These are phyloP conservation scores for Periglandula ipomoeae DNA, from an alignment of 2,329 filamentous ascomycete species.

Conservation along the genomic window DNA sequence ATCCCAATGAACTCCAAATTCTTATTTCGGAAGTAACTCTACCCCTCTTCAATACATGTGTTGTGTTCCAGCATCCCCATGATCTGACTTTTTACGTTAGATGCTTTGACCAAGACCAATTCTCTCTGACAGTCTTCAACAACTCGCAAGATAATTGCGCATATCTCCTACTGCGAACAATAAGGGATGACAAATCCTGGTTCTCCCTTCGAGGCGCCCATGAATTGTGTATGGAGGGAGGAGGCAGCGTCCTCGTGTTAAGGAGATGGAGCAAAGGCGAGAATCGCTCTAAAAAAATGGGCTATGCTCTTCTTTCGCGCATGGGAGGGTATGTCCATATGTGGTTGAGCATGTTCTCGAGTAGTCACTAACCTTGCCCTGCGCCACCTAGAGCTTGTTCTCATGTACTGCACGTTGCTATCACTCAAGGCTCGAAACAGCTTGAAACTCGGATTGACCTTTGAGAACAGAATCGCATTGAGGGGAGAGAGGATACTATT, in stretches of 20 bases:
- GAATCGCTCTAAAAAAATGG: conserved; percentile 40
- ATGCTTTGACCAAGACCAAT: conserved; percentile 43
- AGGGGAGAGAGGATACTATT: conserved; percentile 42
- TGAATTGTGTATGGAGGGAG: conserved; percentile 43
- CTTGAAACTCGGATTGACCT: conserved; percentile 33
- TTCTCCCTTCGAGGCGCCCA: conserved; percentile 44
- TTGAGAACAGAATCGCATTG: conserved; percentile 36
- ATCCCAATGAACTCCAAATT: conserved; percentile 40
- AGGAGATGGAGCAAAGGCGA: conserved; percentile 40
- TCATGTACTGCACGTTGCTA: conserved; percentile 50
- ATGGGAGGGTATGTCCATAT: conserved; percentile 44
- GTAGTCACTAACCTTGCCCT: neutral
- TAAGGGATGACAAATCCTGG: conserved; percentile 29
- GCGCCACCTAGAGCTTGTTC: conserved; percentile 42
- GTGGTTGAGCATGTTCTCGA: neutral
- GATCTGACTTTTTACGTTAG: conserved; percentile 21
- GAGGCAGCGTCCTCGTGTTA: conserved; percentile 39
- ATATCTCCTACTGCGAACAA: conserved; percentile 37
- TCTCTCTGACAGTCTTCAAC: conserved; percentile 45
- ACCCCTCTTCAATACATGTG: neutral
- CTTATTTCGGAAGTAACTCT: conserved; percentile 42
- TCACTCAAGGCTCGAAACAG: conserved; percentile 44
- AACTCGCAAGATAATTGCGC: conserved; percentile 33
- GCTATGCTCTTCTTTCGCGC: conserved; percentile 46
- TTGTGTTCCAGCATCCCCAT: conserved; percentile 3